Conservation (phyloP, 441 rosid species). For the Populus hybrid region DNA sequence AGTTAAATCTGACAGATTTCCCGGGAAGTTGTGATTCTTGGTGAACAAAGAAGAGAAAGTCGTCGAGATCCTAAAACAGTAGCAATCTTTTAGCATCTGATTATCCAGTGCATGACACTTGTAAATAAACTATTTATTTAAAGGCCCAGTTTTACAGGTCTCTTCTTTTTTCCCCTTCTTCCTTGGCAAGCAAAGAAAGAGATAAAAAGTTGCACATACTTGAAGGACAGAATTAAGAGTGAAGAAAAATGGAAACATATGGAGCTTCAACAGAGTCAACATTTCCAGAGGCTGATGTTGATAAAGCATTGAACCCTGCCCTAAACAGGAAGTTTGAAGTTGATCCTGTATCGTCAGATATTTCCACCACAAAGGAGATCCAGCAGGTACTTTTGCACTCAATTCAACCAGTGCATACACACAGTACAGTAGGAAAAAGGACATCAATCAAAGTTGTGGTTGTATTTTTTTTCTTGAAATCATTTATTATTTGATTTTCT, state of each 20-base stretch:
- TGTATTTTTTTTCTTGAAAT: no score
- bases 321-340: slow-evolving; percentile 33
- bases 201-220: background rate
- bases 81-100: slow-evolving; percentile 7
- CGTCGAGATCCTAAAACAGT: slow-evolving; percentile 1
- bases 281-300: slow-evolving; percentile 47
- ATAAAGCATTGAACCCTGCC: slow-evolving; percentile 36
- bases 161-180: background rate
- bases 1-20: slow-evolving; percentile 13
- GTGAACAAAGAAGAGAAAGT: background rate
- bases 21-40: slow-evolving; percentile 16
- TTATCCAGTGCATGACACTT: background rate
- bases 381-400: background rate
- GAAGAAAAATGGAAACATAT: slow-evolving; percentile 32
- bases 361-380: slow-evolving; percentile 25
- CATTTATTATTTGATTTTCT: background rate
- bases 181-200: background rate
- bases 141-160: background rate
- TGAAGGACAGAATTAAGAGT: background rate
- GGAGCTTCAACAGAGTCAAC: slow-evolving; percentile 4
- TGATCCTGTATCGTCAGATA: slow-evolving; percentile 46
- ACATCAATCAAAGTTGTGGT: no score
- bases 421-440: no score
- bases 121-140: background rate
- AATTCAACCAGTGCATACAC: background rate